A percentile compares a stretch with the other conserved stretches of the same genome.
These are phyloP conservation scores for Cenchrus americanus DNA, from an alignment of 176 grass and related monocot species.

Conservation along the genomic window DNA sequence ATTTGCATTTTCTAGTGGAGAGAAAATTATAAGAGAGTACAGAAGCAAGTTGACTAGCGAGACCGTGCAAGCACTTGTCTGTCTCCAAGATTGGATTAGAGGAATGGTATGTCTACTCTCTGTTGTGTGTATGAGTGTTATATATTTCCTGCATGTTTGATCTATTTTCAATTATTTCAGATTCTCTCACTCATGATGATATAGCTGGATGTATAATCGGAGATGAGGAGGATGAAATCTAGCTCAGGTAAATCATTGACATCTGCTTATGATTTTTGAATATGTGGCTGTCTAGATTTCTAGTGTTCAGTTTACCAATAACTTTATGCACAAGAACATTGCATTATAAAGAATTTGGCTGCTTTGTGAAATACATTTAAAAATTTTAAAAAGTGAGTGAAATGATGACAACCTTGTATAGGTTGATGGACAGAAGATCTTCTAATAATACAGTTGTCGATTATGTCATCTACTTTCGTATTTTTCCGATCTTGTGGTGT, in stretches of 20 bases:
- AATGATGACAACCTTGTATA: slow-evolving; percentile 18
- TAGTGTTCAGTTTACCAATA: neutral
- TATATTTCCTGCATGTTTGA: neutral
- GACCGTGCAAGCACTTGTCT: neutral
- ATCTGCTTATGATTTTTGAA: too few relatives aligned
- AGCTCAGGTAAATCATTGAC: too few relatives aligned
- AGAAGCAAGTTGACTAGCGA: neutral
- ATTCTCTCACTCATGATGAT: neutral
- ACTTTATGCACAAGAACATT: slow-evolving; percentile 16
- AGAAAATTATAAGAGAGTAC: neutral
- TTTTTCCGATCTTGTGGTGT: neutral
- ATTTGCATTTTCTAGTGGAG: too few relatives aligned
- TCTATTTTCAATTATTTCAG: neutral
- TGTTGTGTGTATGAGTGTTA: neutral
- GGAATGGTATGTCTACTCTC: neutral
- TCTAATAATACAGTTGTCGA: slow-evolving; percentile 4
- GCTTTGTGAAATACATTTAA: slow-evolving; percentile 11
- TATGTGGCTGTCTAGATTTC: too few relatives aligned
- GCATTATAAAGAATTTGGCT: neutral
- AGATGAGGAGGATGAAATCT: too few relatives aligned
- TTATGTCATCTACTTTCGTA: slow-evolving; percentile 16
- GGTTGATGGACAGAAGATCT: neutral
- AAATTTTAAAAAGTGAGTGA: neutral
- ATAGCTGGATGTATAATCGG: too few relatives aligned
- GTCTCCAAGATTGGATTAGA: neutral